Conservation (phyloP, 257 asterid species). For the Euphrasia confusa region DNA sequence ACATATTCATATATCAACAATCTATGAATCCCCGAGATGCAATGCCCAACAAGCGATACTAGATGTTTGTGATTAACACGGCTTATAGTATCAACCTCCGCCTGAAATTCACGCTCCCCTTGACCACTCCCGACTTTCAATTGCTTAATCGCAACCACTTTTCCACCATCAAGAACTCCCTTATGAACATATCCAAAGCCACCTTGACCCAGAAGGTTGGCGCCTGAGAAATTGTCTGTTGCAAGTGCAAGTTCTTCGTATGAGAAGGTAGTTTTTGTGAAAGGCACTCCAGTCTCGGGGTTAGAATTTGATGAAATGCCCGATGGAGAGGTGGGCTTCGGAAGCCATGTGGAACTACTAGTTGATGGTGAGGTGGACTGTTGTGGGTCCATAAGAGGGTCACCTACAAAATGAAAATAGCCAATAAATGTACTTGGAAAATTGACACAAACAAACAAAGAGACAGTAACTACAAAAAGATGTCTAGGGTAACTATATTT, state of each 20-base stretch:
- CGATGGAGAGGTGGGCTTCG: conserved; percentile 31
- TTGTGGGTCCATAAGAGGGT: conserved; percentile 32
- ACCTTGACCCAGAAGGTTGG: conserved; percentile 81
- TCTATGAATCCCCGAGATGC: conserved; percentile 75
- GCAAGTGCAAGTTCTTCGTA: conserved; percentile 74
- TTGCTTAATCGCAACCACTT: conserved; percentile 75
- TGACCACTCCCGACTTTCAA: conserved; percentile 79
- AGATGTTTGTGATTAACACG: conserved; percentile 73
- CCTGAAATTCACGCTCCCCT: conserved; percentile 98
- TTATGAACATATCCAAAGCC: conserved; percentile 88
- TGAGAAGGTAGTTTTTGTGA: conserved; percentile 49
- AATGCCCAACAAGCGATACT: conserved; percentile 70
- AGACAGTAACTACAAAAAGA: conserved; percentile 21
- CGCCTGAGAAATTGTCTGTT: conserved; percentile 47
- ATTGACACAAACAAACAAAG: conserved; percentile 9
- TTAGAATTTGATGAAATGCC: conserved; percentile 30
- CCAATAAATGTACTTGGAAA: conserved; percentile 11
- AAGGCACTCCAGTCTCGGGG: neutral
- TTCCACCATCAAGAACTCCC: conserved; percentile 71
- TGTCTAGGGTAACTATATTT: no score
- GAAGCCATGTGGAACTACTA: conserved; percentile 23
- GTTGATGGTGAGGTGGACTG: conserved; percentile 31
- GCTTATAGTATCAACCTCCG: conserved; percentile 82
- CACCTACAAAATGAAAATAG: conserved; percentile 32
- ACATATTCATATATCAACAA: conserved; percentile 80